phyloP scores from a whole-genome alignment of 768 basidiomycete species.

The Punctularia strigosozonata region DNA sequence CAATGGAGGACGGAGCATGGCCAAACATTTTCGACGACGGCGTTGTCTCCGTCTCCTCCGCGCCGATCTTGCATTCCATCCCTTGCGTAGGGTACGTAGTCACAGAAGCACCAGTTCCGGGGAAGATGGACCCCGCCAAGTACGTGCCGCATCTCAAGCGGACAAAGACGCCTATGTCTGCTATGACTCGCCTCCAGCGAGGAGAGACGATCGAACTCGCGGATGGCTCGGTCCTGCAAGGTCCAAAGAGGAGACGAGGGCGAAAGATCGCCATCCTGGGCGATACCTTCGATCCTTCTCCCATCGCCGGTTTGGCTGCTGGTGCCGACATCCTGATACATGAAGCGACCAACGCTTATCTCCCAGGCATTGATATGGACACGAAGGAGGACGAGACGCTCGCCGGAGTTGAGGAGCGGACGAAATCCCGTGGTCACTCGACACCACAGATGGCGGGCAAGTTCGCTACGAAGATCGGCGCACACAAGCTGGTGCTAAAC shows the following conservation, averaged over 20 bases:
- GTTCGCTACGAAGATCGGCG: slow-evolving; percentile 59
- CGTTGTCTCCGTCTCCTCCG: slow-evolving; percentile 56
- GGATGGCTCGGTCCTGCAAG: slow-evolving; percentile 63
- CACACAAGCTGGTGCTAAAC: slow-evolving; percentile 59
- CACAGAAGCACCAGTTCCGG: slow-evolving; percentile 56
- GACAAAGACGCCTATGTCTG: slow-evolving; percentile 56
- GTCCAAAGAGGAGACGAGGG: slow-evolving; percentile 53
- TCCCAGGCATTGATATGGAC: slow-evolving; percentile 48
- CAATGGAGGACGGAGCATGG: slow-evolving; percentile 52
- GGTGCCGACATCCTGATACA: slow-evolving; percentile 71
- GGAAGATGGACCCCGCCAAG: slow-evolving; percentile 59
- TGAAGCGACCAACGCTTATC: slow-evolving; percentile 82
- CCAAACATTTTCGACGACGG: slow-evolving; percentile 45
- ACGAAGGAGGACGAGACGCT: slow-evolving; percentile 52
- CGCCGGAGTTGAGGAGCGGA: slow-evolving; percentile 45
- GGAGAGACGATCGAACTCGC: slow-evolving; percentile 51
- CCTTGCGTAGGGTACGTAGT: slow-evolving; percentile 76
- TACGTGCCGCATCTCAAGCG: slow-evolving; percentile 62
- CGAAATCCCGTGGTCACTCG: slow-evolving; percentile 76
- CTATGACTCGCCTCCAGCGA: slow-evolving; percentile 53
- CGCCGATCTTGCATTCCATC: slow-evolving; percentile 69
- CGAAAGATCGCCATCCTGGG: slow-evolving; percentile 76
- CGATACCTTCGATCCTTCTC: slow-evolving; percentile 74
- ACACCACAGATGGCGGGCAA: slow-evolving; percentile 85
- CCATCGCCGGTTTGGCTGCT: slow-evolving; percentile 45